Base-by-base conservation (phyloP, 768 basidiomycete species). In the Leccinum ochraceum region DNA sequence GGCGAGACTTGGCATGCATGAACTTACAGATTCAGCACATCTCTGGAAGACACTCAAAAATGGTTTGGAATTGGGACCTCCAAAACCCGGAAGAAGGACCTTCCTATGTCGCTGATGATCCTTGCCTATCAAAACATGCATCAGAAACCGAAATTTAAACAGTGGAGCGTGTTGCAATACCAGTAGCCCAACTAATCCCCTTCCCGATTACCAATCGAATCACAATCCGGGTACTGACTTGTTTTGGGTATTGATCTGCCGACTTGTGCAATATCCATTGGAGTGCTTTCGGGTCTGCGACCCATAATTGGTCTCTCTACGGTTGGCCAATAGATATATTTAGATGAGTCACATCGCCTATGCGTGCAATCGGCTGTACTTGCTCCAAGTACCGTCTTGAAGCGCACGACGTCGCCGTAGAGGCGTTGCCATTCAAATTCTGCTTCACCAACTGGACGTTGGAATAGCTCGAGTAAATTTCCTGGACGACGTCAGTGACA, bases 71-170 rank as follows among this genome's bases (percentile, higher is more conserved):
- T 84, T 81, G 0, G 79, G 78, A 6, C 64, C 32, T 39, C 84
- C 83, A 59, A 86, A 85, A 2, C 81, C 85, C 3, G 83, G 84
- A 53, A 83, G 74, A 76, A 85, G 80, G 22, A 83, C 76, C 64
- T 77, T 84, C 59, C 82, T 72, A 56, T 86, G 84, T 52, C 85
- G 77, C 66, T 74, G 81, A 62, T 86, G 85, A 42, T 72, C 78
- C 16, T 77, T 72, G 4, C 78, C 73, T 74, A 53, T 55, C 9
- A 42, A 56, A 44, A 26, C 2, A n/a, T 48, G 48, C 10, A 46
- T 46, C 44, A 46, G 10, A 20, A 20, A 20, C 10, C n/a, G 1
- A 46, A 20, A 11, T 46, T 1, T 1, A 20, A 46, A 46, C n/a
- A 11, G 8, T 46, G n/a, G n/a, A 46, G 10, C 5, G 9, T 0